Percentiles rank a stretch among this genome's conserved stretches.
These are phyloP conservation scores for Kokia cookei DNA, from an alignment of 441 rosid species.

Conservation along the genomic window DNA sequence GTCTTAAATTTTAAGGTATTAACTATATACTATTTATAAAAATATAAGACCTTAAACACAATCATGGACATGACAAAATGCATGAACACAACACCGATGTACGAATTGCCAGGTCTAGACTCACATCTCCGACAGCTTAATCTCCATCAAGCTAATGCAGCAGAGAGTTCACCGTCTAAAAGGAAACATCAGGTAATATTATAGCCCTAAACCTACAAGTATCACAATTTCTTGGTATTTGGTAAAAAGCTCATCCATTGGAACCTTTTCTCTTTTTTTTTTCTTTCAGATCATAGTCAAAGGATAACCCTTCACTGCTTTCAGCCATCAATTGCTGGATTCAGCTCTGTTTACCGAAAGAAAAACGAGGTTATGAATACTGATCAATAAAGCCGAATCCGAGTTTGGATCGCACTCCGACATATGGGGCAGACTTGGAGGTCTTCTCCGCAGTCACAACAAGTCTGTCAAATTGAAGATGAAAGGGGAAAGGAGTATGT, in stretches of 20 bases:
- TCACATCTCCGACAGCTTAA: background rate
- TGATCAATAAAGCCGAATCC: slow-evolving; percentile 79
- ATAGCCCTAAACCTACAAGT: background rate
- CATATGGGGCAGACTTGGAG: slow-evolving; percentile 79
- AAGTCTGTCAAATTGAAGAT: slow-evolving; percentile 43
- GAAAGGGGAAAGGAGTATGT: background rate
- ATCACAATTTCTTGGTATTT: background rate
- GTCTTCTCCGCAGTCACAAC: slow-evolving; percentile 83
- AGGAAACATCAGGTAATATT: background rate
- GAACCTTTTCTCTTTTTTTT: background rate
- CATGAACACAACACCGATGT: background rate
- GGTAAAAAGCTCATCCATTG: background rate
- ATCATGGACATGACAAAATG: no score
- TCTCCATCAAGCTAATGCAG: background rate
- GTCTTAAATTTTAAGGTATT: no score
- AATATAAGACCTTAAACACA: no score
- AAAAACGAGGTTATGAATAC: background rate
- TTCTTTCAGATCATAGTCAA: background rate
- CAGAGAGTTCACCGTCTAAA: background rate
- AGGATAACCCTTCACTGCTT: slow-evolving; percentile 7
- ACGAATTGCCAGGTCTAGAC: background rate
- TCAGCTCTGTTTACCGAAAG: slow-evolving; percentile 11
- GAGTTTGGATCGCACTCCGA: slow-evolving; percentile 56
- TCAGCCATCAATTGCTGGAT: slow-evolving; percentile 1
- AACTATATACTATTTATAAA: no score